phyloP scores from a whole-genome alignment of 2,329 filamentous ascomycete species.

The Alternaria ethzedia region DNA sequence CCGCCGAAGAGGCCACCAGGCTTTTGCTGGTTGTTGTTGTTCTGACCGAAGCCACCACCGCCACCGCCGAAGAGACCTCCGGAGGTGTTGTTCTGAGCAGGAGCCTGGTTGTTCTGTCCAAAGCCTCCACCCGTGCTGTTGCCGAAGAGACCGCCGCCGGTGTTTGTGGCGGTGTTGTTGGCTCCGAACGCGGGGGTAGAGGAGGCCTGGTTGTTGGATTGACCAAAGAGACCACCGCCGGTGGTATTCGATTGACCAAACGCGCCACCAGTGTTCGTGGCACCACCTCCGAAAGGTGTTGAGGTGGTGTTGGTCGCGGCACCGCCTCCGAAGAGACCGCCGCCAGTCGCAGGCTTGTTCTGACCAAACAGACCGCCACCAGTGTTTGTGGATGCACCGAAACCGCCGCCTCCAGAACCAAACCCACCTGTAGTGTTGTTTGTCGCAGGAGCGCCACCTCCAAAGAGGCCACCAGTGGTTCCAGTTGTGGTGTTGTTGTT shows the following conservation, averaged over 20 bases:
- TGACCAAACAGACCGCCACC: constrained; percentile 59
- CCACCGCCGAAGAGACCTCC: constrained; percentile 53
- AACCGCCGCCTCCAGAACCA: constrained; percentile 42
- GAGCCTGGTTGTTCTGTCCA: constrained; percentile 39
- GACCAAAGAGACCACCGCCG: constrained; percentile 47
- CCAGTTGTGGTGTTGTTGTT: constrained; percentile 36
- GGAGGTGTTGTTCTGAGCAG: constrained; percentile 29
- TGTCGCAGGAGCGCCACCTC: constrained; percentile 29
- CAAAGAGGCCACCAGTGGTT: constrained; percentile 44
- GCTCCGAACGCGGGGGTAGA: constrained; percentile 38
- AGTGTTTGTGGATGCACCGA: constrained; percentile 33
- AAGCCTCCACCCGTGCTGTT: constrained; percentile 35
- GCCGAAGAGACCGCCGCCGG: constrained; percentile 39
- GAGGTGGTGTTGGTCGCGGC: constrained; percentile 30
- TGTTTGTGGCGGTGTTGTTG: constrained; percentile 31
- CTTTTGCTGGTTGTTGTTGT: constrained; percentile 48
- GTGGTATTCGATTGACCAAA: constrained; percentile 39
- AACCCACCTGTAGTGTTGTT: constrained; percentile 36
- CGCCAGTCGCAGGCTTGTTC: constrained; percentile 43
- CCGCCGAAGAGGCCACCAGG: constrained; percentile 47
- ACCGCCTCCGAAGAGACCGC: constrained; percentile 44
- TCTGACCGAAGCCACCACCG: constrained; percentile 45
- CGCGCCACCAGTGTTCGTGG: constrained; percentile 27
- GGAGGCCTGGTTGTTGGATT: constrained; percentile 33
- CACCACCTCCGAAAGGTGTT: constrained; percentile 35